These are phyloP conservation scores for Leccinum pellstonianum DNA, from an alignment of 768 basidiomycete species.

Conservation along the genomic window DNA sequence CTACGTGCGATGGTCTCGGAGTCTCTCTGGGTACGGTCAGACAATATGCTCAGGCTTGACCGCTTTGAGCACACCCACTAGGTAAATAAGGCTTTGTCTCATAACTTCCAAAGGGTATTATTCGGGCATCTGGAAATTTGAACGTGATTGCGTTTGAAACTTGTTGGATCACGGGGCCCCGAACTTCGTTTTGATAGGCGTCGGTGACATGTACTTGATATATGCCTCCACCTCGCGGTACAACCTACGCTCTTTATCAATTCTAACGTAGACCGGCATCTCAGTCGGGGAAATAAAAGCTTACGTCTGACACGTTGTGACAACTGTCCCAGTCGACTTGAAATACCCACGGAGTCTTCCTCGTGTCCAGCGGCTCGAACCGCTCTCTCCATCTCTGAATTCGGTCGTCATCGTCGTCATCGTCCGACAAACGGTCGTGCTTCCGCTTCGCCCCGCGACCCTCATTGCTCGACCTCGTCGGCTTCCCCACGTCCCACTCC, in stretches of 20 bases:
- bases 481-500: constrained; percentile 43
- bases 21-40: constrained; percentile 60
- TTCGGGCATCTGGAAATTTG: constrained; percentile 76
- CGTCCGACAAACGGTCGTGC: constrained; percentile 43
- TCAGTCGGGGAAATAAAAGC: constrained; percentile 29
- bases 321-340: constrained; percentile 72
- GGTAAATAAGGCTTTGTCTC: constrained; percentile 94
- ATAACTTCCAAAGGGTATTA: constrained; percentile 89
- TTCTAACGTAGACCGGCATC: constrained; percentile 5
- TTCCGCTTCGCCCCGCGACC: constrained; percentile 43
- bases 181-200: constrained; percentile 78
- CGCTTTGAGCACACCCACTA: constrained; percentile 56
- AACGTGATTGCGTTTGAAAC: constrained; percentile 63
- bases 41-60: background rate
- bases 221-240: constrained; percentile 87
- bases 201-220: constrained; percentile 84
- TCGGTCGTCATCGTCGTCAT: constrained; percentile 37
- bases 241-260: constrained; percentile 48
- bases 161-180: constrained; percentile 66
- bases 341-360: constrained; percentile 67
- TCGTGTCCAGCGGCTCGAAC: constrained; percentile 48
- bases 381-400: constrained; percentile 48
- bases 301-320: constrained; percentile 79
- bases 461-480: constrained; percentile 16
- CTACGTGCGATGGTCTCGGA: constrained; percentile 71